phyloP scores from a whole-genome alignment of 257 asterid species.

The Solanum sparsipilum region DNA sequence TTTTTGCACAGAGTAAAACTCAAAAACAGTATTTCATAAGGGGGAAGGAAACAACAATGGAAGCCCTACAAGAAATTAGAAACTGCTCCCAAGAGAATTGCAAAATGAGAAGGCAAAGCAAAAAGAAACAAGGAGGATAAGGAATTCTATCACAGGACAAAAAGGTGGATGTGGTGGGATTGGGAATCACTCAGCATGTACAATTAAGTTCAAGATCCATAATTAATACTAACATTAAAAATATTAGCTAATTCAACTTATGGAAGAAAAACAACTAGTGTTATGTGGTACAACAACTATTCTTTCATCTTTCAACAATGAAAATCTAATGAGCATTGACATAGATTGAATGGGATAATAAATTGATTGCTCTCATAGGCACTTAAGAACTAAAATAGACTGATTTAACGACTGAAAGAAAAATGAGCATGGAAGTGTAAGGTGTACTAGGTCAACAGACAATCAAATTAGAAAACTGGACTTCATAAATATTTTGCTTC shows the following conservation, averaged over 20 bases:
- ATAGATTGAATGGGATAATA: background rate
- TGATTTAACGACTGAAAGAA: background rate
- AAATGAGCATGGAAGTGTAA: background rate
- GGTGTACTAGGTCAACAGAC: background rate
- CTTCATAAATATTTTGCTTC: background rate
- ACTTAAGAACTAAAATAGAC: background rate
- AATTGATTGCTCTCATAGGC: background rate
- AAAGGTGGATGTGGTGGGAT: background rate
- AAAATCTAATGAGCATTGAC: background rate
- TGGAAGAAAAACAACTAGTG: background rate
- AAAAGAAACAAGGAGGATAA: background rate
- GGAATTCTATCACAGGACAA: background rate
- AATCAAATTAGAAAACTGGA: background rate
- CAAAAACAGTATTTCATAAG: background rate
- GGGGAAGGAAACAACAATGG: background rate
- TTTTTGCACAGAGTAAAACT: background rate
- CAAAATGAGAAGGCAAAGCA: background rate
- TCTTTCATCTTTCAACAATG: background rate
- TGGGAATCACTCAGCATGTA: background rate
- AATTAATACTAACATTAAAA: background rate
- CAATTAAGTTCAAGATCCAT: background rate
- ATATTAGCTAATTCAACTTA: background rate
- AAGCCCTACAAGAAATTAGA: background rate
- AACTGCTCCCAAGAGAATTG: background rate
- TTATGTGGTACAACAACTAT: background rate